Conservation (phyloP, 768 basidiomycete genomes). For the Gymnopilus dilepis region DNA sequence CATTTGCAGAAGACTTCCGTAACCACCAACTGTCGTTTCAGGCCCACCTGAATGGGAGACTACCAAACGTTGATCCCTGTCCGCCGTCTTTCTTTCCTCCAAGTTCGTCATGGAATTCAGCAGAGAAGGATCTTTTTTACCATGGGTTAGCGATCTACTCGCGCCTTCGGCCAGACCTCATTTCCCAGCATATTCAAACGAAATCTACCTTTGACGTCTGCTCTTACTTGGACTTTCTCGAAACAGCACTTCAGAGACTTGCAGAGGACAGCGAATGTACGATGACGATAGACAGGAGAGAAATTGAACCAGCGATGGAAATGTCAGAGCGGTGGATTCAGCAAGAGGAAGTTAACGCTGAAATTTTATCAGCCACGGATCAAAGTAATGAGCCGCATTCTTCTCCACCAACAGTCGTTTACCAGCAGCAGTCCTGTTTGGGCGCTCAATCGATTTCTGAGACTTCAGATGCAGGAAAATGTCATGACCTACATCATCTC, state of each 20-base stretch:
- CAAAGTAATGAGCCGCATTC: constrained; percentile 1
- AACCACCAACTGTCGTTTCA: constrained; percentile 18
- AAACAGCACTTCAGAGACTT: constrained; percentile 35
- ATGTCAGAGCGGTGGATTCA: constrained; percentile 55
- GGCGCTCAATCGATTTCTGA: not conserved
- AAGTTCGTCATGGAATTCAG: constrained; percentile 61
- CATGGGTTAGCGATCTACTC: constrained; percentile 70
- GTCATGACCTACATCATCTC: constrained; percentile 24
- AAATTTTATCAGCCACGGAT: constrained; percentile 14
- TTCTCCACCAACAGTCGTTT: not conserved
- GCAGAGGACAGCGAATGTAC: not conserved
- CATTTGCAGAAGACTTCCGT: constrained; percentile 17
- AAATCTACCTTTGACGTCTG: constrained; percentile 73
- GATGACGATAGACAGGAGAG: not conserved
- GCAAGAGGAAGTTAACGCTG: constrained; percentile 52
- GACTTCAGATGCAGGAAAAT: not conserved
- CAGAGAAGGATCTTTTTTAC: constrained; percentile 78
- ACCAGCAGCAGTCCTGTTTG: not conserved
- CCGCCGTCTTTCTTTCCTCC: constrained; percentile 42
- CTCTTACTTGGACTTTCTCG: constrained; percentile 64
- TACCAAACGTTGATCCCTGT: constrained; percentile 25
- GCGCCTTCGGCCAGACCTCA: constrained; percentile 76
- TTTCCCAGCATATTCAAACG: constrained; percentile 67
- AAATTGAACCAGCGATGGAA: constrained; percentile 49
- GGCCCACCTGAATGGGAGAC: constrained; percentile 22